A percentile compares a stretch with the other conserved stretches of the same genome.
phyloP scores from a whole-genome alignment of 441 rosid species.

The Brassica hybrid region DNA sequence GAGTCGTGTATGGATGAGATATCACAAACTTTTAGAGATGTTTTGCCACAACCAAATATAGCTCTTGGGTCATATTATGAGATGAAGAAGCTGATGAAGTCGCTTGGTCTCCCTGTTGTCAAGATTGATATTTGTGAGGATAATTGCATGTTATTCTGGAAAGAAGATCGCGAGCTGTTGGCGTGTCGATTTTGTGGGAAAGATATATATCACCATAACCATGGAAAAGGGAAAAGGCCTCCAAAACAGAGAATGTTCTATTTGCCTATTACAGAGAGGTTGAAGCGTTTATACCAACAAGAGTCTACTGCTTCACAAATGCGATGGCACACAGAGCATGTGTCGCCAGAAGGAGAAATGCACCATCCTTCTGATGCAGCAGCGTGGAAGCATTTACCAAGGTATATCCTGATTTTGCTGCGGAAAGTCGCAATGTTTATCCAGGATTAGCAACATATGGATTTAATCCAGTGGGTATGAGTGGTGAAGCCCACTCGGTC shows the following conservation, averaged over 20 bases:
- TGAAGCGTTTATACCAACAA: not conserved
- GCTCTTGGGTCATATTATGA: not conserved
- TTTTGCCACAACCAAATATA: too few relatives aligned
- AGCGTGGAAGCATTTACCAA: not conserved
- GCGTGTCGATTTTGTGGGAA: not conserved
- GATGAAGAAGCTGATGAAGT: not conserved
- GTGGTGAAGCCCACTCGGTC: not conserved
- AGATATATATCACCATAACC: not conserved
- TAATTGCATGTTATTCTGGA: not conserved
- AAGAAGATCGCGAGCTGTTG: not conserved
- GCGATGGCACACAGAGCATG: not conserved
- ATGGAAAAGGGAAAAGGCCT: not conserved
- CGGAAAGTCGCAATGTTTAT: not conserved
- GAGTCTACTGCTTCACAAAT: not conserved
- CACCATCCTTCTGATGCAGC: not conserved
- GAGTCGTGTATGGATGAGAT: too few relatives aligned
- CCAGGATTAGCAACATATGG: not conserved
- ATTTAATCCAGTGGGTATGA: not conserved
- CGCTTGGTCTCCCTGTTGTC: not conserved
- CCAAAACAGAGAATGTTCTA: not conserved
- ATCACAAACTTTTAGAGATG: too few relatives aligned
- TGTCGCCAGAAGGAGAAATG: not conserved
- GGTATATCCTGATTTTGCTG: not conserved
- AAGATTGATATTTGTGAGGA: not conserved
- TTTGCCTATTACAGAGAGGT: not conserved